Conservation (phyloP, 2,329 filamentous ascomycete genomes). For the Colletotrichum filicis region DNA sequence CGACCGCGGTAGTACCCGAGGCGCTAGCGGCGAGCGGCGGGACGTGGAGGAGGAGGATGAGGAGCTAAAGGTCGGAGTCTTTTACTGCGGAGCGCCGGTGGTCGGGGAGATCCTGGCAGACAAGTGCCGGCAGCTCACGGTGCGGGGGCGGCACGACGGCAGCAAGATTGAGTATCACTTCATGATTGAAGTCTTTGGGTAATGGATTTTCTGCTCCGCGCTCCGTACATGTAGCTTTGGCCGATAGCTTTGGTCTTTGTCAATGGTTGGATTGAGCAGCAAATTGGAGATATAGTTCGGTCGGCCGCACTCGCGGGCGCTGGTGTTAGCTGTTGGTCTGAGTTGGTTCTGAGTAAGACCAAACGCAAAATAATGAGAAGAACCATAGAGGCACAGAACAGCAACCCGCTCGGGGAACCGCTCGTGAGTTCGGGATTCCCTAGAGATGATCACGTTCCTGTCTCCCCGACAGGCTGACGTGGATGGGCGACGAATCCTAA, state of each 20-base stretch:
- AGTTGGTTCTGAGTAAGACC: background rate
- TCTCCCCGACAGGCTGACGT: background rate
- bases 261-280: background rate
- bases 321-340: background rate
- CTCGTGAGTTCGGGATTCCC: background rate
- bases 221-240: no score
- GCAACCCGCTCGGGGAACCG: background rate
- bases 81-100: constrained; percentile 66
- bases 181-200: constrained; percentile 68
- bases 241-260: background rate
- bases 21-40: background rate
- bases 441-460: background rate
- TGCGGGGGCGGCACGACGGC: constrained; percentile 61
- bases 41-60: constrained; percentile 40
- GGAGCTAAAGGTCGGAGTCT: constrained; percentile 62
- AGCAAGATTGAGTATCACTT: constrained; percentile 66
- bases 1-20: background rate
- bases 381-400: background rate
- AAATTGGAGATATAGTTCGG: background rate
- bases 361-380: background rate
- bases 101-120: constrained; percentile 67
- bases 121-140: constrained; percentile 61
- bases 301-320: background rate
- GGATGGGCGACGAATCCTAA: background rate
- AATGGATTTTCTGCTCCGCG: background rate